Evolutionary conservation across 768 basidiomycete species (phyloP).

Genomic region (Lentinus tigrinus): DNA sequence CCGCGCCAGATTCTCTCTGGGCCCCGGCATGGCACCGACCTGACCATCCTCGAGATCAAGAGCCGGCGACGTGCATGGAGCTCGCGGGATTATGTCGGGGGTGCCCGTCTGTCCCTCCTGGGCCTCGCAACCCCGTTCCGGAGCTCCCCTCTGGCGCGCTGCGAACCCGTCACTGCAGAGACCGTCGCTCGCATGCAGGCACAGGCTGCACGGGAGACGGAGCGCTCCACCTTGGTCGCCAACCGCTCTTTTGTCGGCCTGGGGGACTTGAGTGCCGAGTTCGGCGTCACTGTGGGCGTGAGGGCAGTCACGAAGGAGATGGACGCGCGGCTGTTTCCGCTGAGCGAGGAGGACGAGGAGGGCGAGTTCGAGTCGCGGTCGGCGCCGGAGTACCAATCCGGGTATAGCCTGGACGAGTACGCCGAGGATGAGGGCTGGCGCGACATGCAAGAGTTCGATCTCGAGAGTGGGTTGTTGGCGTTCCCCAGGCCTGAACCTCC

Average conservation of each 20-base stretch:
- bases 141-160: slow-evolving; percentile 49
- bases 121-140: slow-evolving; percentile 50
- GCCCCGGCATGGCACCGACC: slow-evolving; percentile 25
- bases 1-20: slow-evolving; percentile 40
- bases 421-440: slow-evolving; percentile 12
- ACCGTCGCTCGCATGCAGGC: background rate
- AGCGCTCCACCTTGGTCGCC: background rate
- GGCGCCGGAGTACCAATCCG: slow-evolving; percentile 1
- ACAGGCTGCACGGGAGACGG: background rate
- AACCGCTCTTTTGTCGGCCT: background rate
- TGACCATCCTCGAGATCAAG: slow-evolving; percentile 50
- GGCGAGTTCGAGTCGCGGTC: slow-evolving; percentile 24
- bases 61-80: slow-evolving; percentile 69
- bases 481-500: slow-evolving; percentile 5
- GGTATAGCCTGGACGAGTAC: slow-evolving; percentile 8
- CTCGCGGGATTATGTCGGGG: slow-evolving; percentile 44
- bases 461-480: slow-evolving; percentile 11
- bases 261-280: slow-evolving; percentile 12
- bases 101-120: slow-evolving; percentile 35
- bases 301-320: slow-evolving; percentile 24
- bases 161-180: slow-evolving; percentile 20
- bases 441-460: slow-evolving; percentile 7
- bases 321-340: slow-evolving; percentile 29
- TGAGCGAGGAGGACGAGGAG: slow-evolving; percentile 34
- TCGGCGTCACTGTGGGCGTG: slow-evolving; percentile 14